Conservation (phyloP, 2,329 filamentous ascomycete species). For the Fusarium caatingaense region DNA sequence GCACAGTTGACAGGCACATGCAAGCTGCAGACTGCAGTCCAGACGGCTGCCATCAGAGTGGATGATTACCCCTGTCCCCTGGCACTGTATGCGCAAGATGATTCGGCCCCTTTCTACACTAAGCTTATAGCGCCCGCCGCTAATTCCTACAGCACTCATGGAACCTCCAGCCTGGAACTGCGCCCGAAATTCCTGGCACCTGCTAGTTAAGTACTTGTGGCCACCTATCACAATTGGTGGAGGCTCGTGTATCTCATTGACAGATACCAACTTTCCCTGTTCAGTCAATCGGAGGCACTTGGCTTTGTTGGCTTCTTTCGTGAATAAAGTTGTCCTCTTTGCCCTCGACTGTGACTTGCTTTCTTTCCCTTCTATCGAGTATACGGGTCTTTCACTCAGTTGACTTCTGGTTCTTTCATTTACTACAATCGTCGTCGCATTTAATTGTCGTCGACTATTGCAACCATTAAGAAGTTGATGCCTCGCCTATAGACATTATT, state of each 20-base stretch:
- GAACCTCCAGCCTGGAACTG: constrained; percentile 11
- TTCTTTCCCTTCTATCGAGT: background rate
- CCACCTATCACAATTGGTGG: background rate
- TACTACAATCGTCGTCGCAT: constrained; percentile 11
- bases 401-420: background rate
- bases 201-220: constrained; percentile 37
- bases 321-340: constrained; percentile 39
- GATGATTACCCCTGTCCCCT: background rate
- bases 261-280: constrained; percentile 32
- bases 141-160: constrained; percentile 13
- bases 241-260: constrained; percentile 30
- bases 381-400: background rate
- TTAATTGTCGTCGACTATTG: constrained; percentile 6
- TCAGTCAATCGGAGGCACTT: constrained; percentile 18
- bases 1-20: background rate
- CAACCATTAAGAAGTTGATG: constrained; percentile 12
- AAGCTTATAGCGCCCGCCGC: constrained; percentile 42
- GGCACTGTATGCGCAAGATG: background rate
- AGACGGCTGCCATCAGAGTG: background rate
- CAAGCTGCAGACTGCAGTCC: background rate
- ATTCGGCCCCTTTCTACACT: constrained; percentile 14
- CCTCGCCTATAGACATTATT: constrained; percentile 14
- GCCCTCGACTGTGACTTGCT: background rate
- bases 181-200: background rate
- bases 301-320: constrained; percentile 32